Evolutionary conservation across 768 basidiomycete species (phyloP).

Genomic region (Tricholoma sp.): DNA sequence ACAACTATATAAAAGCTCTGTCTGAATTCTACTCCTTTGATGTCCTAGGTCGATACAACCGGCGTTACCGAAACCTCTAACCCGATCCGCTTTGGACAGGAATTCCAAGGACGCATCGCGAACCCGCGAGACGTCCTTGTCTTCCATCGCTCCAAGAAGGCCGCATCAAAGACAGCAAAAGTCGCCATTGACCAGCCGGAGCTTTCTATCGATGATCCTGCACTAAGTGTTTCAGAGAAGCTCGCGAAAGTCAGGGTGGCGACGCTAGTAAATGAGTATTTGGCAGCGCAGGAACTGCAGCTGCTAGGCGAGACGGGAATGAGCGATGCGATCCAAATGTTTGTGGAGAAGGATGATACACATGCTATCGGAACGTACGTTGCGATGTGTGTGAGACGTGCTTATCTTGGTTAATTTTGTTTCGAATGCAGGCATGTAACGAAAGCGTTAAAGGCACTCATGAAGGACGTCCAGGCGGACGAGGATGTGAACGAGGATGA

Average conservation of each 20-base stretch:
- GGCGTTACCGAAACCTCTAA: slow-evolving; percentile 90
- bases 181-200: slow-evolving; percentile 75
- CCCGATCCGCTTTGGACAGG: slow-evolving; percentile 94
- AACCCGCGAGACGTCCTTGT: slow-evolving; percentile 93
- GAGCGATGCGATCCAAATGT: slow-evolving; percentile 91
- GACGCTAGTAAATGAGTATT: slow-evolving; percentile 86
- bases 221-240: slow-evolving; percentile 63
- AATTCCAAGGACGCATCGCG: slow-evolving; percentile 85
- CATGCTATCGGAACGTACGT: slow-evolving; percentile 86
- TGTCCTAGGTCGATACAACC: slow-evolving; percentile 78
- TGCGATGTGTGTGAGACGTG: neutral
- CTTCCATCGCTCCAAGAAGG: slow-evolving; percentile 80
- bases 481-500: slow-evolving; percentile 69
- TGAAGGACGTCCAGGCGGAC: slow-evolving; percentile 63
- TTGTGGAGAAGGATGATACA: slow-evolving; percentile 96
- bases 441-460: slow-evolving; percentile 50
- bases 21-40: neutral
- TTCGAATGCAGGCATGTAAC: slow-evolving; percentile 53
- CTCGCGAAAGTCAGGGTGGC: slow-evolving; percentile 79
- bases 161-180: slow-evolving; percentile 44
- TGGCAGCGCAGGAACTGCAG: slow-evolving; percentile 90
- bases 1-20: neutral
- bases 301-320: slow-evolving; percentile 85
- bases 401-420: slow-evolving; percentile 6
- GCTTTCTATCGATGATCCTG: slow-evolving; percentile 74